Percentiles rank a stretch among this genome's conserved stretches.
These are phyloP conservation scores for Candida smagusa DNA, from an alignment of 1,139 yeast species.

Conservation along the genomic window DNA sequence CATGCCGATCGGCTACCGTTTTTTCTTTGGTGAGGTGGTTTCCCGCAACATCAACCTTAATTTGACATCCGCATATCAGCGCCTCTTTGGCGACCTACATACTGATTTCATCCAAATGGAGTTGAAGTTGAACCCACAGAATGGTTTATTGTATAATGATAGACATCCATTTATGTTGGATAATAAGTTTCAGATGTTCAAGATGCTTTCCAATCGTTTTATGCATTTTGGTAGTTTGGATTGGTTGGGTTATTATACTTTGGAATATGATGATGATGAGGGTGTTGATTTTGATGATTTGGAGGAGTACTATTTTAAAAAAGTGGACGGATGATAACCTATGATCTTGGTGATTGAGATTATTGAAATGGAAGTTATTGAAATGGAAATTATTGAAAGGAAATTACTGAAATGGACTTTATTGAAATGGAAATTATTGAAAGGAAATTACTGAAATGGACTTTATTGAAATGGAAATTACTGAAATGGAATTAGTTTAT, in stretches of 20 bases:
- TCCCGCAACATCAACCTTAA: slow-evolving; percentile 1
- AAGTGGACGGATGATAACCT: too few relatives aligned
- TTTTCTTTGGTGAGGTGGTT: slow-evolving; percentile 5
- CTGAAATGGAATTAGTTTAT: too few relatives aligned
- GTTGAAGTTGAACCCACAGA: slow-evolving; percentile 6
- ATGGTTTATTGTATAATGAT: slow-evolving; percentile 10
- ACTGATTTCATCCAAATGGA: slow-evolving; percentile 1
- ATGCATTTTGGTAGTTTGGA: slow-evolving; percentile 1
- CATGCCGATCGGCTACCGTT: slow-evolving; percentile 2
- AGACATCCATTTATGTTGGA: slow-evolving; percentile 10
- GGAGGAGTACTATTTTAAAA: slow-evolving; percentile 10
- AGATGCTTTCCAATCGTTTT: slow-evolving; percentile 4
- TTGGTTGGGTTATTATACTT: background rate
- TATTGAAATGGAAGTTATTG: too few relatives aligned
- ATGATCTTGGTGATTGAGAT: too few relatives aligned
- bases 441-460: too few relatives aligned
- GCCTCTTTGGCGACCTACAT: slow-evolving; percentile 9
- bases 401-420: too few relatives aligned
- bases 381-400: too few relatives aligned
- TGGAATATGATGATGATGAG: slow-evolving; percentile 1
- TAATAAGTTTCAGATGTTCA: slow-evolving; percentile 4
- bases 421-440: too few relatives aligned
- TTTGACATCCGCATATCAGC: slow-evolving; percentile 8
- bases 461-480: too few relatives aligned
- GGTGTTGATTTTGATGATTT: slow-evolving; percentile 21